Base-by-base conservation (phyloP, 1,284 basidiomycete genomes). In the Cystobasidium sp. region DNA sequence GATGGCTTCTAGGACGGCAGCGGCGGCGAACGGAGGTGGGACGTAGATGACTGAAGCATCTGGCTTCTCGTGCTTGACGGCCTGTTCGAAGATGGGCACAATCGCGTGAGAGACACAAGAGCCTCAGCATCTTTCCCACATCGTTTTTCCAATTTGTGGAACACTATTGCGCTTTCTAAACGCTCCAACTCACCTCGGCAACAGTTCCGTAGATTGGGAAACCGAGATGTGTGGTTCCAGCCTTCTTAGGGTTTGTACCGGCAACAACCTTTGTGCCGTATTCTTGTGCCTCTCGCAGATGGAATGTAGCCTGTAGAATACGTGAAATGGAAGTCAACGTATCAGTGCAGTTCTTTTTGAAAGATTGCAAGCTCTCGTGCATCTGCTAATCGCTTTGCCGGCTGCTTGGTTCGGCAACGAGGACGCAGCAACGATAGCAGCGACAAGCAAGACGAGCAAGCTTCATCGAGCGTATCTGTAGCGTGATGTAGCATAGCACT, bases 211-310 rank as follows among this genome's bases (percentile, higher is more conserved):
- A 99, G 56, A 99, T 91, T 73, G 97, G 97, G 53, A 97, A 87
- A 56, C 95, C 96, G 76, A 99, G 88, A 85, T 99, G 97, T 16
- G 88, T 92, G 84, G 92, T 90, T 46, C 97, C 97, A 68, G 95
- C 97, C 85, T 98, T 99, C 86, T 93, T 97, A 66, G 96, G 97
- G 49, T 93, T 95, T 70, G 97, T 94, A 81, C 97, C 97, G 75
- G 96, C 97, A 75, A 99, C 93, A 89, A 99, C 94, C 20, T 46
- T 46, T 39, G 55, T 68, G 44, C 95, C 95, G 83, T 94, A 99
- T 65, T 89, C 92, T 77, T 99, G 85, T 62, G 97, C 94, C 84
- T 98, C 94, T 82, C 88, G 91, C 78, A 90, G 89, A 87, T 99
- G 97, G 88, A 99, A 99, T 79, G 96, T 98, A 80, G 90, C 96